Evolutionary conservation across 805 yeast species (phyloP).

Genomic region (Cyberlindnera euphorbiiphila): DNA sequence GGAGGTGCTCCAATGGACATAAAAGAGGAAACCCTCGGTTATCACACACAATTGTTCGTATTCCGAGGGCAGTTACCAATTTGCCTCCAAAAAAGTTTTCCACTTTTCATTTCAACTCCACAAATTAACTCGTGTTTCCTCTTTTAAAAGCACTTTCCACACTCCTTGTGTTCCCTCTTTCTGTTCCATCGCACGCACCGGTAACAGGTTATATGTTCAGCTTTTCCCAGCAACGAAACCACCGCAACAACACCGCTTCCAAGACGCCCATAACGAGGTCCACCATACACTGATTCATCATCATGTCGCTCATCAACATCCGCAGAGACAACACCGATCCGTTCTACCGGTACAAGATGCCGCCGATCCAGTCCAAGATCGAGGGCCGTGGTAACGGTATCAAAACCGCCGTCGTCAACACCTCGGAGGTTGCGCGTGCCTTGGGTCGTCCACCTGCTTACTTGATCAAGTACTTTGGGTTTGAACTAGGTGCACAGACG

Average conservation of each 20-base stretch:
- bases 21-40: too few species aligned
- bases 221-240: background rate
- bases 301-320: constrained; percentile 81
- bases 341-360: constrained; percentile 99
- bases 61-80: too few species aligned
- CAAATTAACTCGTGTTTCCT: too few species aligned
- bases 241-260: constrained; percentile 13
- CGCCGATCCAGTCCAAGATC: constrained; percentile 92
- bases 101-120: too few species aligned
- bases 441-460: constrained; percentile 90
- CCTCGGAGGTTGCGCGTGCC: constrained; percentile 91
- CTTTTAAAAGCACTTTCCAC: too few species aligned
- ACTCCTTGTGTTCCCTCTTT: too few species aligned
- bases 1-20: too few species aligned
- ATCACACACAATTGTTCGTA: too few species aligned
- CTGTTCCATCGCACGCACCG: background rate
- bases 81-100: constrained; percentile 1
- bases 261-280: constrained; percentile 7
- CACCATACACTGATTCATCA: constrained; percentile 25
- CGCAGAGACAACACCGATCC: constrained; percentile 98
- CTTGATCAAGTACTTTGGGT: constrained; percentile 91
- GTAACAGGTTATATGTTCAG: constrained; percentile 3
- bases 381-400: constrained; percentile 99
- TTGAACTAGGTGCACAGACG: constrained; percentile 96
- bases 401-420: constrained; percentile 88